Conservation (phyloP, 108 stramenopile genomes). For the Pseudonitzschia multiseries region DNA sequence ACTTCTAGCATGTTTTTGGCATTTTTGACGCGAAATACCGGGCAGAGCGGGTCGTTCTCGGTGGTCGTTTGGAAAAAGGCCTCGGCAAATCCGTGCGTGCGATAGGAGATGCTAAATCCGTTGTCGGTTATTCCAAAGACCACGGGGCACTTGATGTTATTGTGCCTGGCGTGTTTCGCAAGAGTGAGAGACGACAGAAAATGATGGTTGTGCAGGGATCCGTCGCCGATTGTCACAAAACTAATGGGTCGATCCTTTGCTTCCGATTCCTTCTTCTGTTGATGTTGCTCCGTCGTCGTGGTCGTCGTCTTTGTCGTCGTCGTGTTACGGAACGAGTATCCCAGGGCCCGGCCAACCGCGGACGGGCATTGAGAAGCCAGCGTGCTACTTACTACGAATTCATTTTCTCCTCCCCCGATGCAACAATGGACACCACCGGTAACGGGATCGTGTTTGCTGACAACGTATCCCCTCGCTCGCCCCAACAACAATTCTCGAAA, state of each 20-base stretch:
- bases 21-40: conserved; percentile 54
- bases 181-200: conserved; percentile 75
- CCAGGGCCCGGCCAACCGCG: conserved; percentile 83
- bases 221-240: conserved; percentile 84
- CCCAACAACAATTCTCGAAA: conserved; percentile 69
- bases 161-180: conserved; percentile 67
- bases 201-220: conserved; percentile 83
- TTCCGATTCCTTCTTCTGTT: neutral
- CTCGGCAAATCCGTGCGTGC: conserved; percentile 60
- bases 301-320: too few relatives aligned
- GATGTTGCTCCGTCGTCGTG: too few relatives aligned
- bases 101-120: conserved; percentile 71
- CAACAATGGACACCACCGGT: conserved; percentile 85
- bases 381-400: conserved; percentile 75
- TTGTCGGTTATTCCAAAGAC: conserved; percentile 87
- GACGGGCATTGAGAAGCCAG: conserved; percentile 83
- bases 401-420: conserved; percentile 57
- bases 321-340: conserved; percentile 50
- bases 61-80: conserved; percentile 36
- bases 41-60: conserved; percentile 38
- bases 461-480: conserved; percentile 73
- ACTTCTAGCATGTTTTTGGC: conserved; percentile 71
- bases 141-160: conserved; percentile 66
- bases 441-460: conserved; percentile 77
- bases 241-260: conserved; percentile 46